phyloP scores from a whole-genome alignment of 2,329 filamentous ascomycete genomes.

The Hirsutella minnesotensis region DNA sequence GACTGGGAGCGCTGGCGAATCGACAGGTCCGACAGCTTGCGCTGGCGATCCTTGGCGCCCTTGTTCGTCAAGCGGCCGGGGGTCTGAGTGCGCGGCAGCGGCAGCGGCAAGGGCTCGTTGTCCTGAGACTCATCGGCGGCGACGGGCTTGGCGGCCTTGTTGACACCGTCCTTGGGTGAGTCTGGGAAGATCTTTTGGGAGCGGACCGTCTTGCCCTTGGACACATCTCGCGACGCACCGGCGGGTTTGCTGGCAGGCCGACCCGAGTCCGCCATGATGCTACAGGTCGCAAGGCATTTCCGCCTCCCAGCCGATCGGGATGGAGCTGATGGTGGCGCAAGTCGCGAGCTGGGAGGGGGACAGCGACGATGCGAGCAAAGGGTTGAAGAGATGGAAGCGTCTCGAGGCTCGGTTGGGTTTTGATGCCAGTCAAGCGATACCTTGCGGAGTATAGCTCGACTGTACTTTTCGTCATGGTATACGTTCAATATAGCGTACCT shows the following conservation, averaged over 20 bases:
- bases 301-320: conserved; percentile 1
- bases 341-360: too few species aligned
- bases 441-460: too few species aligned
- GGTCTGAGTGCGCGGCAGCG: conserved; percentile 46
- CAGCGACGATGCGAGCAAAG: too few species aligned
- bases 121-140: conserved; percentile 20
- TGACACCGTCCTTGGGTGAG: conserved; percentile 5
- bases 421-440: too few species aligned
- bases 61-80: conserved; percentile 49
- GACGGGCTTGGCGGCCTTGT: conserved; percentile 9
- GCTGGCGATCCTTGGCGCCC: conserved; percentile 36
- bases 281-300: conserved; percentile 18
- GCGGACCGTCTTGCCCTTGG: conserved; percentile 24
- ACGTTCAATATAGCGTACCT: too few species aligned
- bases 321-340: too few species aligned
- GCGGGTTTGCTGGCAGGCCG: conserved; percentile 18
- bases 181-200: conserved; percentile 39
- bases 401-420: too few species aligned
- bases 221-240: conserved; percentile 5
- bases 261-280: conserved; percentile 31
- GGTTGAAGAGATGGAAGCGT: too few species aligned
- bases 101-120: conserved; percentile 25
- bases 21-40: conserved; percentile 38
- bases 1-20: conserved; percentile 45
- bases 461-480: too few species aligned